Conservation (phyloP, 192 early-diverging fungal species). For the Backusella tuberculispora region DNA sequence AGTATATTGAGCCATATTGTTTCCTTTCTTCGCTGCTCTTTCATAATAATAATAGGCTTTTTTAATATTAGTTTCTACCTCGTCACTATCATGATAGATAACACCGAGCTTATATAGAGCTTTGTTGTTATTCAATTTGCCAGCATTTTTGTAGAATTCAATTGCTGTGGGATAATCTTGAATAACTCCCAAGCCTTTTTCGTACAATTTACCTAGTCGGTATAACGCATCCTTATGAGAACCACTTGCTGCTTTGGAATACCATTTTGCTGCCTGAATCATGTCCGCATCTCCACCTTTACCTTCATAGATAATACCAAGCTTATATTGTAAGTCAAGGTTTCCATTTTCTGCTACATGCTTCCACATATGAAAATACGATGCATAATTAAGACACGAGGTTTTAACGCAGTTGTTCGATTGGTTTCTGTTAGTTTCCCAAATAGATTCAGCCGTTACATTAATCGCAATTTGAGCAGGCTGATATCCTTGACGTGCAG, state of each 20-base stretch:
- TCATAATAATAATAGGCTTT: neutral
- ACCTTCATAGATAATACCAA: neutral
- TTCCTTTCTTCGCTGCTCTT: neutral
- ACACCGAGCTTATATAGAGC: neutral
- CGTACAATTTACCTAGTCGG: neutral
- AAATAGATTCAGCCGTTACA: neutral
- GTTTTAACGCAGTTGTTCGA: too few relatives aligned
- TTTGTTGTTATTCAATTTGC: neutral
- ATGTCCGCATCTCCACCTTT: neutral
- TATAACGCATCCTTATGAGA: neutral
- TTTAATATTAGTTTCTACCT: neutral
- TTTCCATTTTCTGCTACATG: neutral
- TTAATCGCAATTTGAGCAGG: neutral
- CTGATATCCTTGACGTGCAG: too few relatives aligned
- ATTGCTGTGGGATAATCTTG: neutral
- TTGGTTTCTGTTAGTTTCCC: neutral
- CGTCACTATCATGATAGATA: neutral
- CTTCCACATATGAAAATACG: neutral
- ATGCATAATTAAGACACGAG: neutral
- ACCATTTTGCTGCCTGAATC: neutral
- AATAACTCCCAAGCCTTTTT: neutral
- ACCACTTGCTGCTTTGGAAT: neutral
- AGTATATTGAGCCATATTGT: neutral
- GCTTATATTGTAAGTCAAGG: neutral
- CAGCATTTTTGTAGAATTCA: neutral